A percentile compares a stretch with the other conserved stretches of the same genome.
Evolutionary conservation across 345 rosid genomes (phyloP).

Genomic region (Eucalyptus cloeziana): DNA sequence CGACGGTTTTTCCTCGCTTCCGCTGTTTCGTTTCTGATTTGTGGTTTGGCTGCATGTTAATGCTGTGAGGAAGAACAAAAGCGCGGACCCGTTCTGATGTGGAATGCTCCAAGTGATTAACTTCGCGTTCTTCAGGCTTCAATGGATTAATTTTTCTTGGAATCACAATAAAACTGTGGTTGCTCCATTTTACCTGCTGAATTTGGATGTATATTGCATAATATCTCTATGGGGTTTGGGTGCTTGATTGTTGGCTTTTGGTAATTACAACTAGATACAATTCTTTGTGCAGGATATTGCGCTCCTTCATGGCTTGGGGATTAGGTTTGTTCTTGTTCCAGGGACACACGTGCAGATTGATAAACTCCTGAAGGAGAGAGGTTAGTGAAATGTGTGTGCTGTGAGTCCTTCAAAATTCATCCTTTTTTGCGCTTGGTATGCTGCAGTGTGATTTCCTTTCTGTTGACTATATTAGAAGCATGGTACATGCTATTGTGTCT

Average conservation of each 20-base stretch:
- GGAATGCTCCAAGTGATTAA: background rate
- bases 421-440: background rate
- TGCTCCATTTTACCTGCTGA: background rate
- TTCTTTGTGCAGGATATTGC: slow-evolving; percentile 71
- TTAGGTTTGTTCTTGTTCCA: slow-evolving; percentile 72
- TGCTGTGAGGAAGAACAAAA: background rate
- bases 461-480: background rate
- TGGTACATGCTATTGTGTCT: background rate
- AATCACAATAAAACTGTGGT: background rate
- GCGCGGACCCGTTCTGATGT: background rate
- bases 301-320: slow-evolving; percentile 83
- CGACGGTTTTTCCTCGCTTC: background rate
- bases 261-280: background rate
- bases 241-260: background rate
- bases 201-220: background rate
- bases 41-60: background rate
- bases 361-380: slow-evolving; percentile 71
- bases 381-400: slow-evolving; percentile 7
- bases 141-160: background rate
- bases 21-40: background rate
- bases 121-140: background rate
- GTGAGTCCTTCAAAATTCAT: background rate
- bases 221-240: background rate
- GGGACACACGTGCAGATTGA: slow-evolving; percentile 91
- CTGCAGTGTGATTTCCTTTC: background rate